Evolutionary conservation across 2,329 filamentous ascomycete species (phyloP).

Genomic region (Alternaria arborescens): DNA sequence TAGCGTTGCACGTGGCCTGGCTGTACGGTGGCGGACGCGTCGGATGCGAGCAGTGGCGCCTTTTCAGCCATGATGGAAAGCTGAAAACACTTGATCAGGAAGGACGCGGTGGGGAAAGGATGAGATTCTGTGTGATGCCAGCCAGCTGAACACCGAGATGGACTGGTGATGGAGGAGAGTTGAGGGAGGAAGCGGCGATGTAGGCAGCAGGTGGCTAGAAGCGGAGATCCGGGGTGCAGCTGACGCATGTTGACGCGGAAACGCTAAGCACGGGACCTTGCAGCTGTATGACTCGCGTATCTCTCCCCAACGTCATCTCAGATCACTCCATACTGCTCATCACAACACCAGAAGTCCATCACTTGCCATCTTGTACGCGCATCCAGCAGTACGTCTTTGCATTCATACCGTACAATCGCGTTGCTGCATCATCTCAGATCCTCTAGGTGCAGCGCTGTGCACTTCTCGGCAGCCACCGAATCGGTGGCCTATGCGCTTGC

Average conservation of each 20-base stretch:
- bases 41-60: conserved; percentile 28
- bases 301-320: background rate
- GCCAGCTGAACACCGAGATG: conserved; percentile 34
- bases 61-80: conserved; percentile 34
- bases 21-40: conserved; percentile 18
- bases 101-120: background rate
- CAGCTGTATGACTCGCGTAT: conserved; percentile 17
- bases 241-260: conserved; percentile 21
- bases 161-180: conserved; percentile 13
- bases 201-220: conserved; percentile 22
- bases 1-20: conserved; percentile 23
- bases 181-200: conserved; percentile 16
- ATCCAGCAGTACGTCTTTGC: rapidly evolving
- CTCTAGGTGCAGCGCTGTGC: background rate
- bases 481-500: background rate
- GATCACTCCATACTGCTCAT: background rate
- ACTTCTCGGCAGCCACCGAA: background rate
- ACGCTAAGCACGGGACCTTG: conserved; percentile 25
- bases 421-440: background rate
- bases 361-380: background rate
- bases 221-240: conserved; percentile 35
- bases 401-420: background rate
- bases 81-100: background rate
- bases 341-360: background rate
- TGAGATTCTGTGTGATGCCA: conserved; percentile 19